phyloP scores from a whole-genome alignment of 2,329 filamentous ascomycete genomes.

The Aspergillus carbonarius region DNA sequence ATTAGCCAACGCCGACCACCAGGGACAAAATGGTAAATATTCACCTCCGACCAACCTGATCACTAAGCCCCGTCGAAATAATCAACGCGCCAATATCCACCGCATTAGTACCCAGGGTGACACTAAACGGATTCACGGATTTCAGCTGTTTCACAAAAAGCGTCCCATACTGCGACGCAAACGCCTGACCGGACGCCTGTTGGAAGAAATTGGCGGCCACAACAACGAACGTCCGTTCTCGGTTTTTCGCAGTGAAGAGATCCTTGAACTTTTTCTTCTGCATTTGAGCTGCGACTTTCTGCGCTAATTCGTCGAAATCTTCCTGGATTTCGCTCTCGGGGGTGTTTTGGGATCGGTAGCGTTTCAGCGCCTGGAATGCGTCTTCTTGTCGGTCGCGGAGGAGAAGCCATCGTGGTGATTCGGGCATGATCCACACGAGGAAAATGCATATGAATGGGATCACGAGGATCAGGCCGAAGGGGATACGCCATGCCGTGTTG shows the following conservation, averaged over 20 bases:
- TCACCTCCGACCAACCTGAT: not conserved
- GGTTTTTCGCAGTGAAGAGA: not conserved
- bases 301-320: not conserved
- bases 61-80: not conserved
- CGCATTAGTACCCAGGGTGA: not conserved
- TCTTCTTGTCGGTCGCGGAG: not conserved
- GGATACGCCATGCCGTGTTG: slow-evolving; percentile 2
- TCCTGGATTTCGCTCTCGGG: not conserved
- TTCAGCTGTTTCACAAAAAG: slow-evolving; percentile 4
- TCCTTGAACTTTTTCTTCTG: slow-evolving; percentile 1
- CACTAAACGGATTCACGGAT: slow-evolving; percentile 3
- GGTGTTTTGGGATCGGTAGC: not conserved
- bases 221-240: not conserved
- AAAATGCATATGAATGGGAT: not conserved
- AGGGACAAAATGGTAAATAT: too few relatives aligned
- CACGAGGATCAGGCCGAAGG: not conserved
- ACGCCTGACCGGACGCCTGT: slow-evolving; percentile 1
- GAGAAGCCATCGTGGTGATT: slow-evolving; percentile 5
- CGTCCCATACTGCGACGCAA: slow-evolving; percentile 2
- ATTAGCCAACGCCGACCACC: not conserved
- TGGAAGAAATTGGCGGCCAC: slow-evolving; percentile 1
- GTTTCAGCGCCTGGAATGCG: not conserved
- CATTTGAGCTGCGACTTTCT: not conserved
- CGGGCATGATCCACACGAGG: slow-evolving; percentile 2
- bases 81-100: not conserved